Percentiles rank a stretch among this genome's conserved stretches.
Conservation (phyloP, 768 basidiomycete species). For the Galerina sulciceps region DNA sequence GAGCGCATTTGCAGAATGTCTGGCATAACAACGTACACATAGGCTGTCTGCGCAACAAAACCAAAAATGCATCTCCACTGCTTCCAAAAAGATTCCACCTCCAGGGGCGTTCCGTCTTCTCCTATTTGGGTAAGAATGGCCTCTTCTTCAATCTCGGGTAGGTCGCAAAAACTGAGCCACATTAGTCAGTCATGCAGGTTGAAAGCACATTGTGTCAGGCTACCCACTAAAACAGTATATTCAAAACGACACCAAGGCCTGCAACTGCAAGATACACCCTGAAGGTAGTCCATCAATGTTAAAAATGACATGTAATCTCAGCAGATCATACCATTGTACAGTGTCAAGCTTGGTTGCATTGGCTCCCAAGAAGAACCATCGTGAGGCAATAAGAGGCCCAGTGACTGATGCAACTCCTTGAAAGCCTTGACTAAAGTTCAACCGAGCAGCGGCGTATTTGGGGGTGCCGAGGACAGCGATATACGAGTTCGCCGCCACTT, state of each 20-base stretch:
- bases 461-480: slow-evolving; percentile 70
- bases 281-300: neutral
- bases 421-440: slow-evolving; percentile 83
- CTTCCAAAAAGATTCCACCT: slow-evolving; percentile 63
- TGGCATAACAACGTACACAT: slow-evolving; percentile 46
- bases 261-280: slow-evolving; percentile 73
- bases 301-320: neutral
- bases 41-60: slow-evolving; percentile 72
- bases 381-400: slow-evolving; percentile 75
- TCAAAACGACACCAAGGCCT: slow-evolving; percentile 63
- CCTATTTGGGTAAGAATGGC: slow-evolving; percentile 53
- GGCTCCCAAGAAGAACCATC: slow-evolving; percentile 72
- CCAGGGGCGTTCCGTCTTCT: slow-evolving; percentile 40
- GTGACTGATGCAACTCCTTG: slow-evolving; percentile 77
- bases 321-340: slow-evolving; percentile 59
- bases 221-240: slow-evolving; percentile 65
- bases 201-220: neutral
- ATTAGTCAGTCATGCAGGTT: neutral
- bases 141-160: slow-evolving; percentile 76
- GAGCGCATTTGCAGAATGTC: neutral
- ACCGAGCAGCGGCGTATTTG: slow-evolving; percentile 72
- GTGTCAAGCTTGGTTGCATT: slow-evolving; percentile 67
- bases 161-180: slow-evolving; percentile 54
- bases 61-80: slow-evolving; percentile 76
- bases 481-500: slow-evolving; percentile 83